Percentiles rank a stretch among this genome's conserved stretches.
Conservation (phyloP, 225 moss, liverwort and hornwort genomes). For the Lunularia cruciata region DNA sequence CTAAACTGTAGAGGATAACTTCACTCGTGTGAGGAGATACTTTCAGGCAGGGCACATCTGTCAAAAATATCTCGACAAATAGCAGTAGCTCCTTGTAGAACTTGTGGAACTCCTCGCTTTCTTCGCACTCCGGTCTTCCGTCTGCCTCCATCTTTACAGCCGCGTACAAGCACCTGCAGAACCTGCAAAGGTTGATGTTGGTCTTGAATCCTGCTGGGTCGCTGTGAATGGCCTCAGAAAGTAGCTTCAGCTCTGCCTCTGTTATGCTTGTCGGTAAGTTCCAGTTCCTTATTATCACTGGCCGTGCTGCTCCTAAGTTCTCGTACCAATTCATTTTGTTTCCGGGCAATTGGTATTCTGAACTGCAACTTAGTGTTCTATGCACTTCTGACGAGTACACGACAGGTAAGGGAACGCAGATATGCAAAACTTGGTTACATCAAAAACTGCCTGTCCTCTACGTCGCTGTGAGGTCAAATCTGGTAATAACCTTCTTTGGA, state of each 20-base stretch:
- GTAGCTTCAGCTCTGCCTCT: constrained; percentile 17
- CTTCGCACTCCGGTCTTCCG: constrained; percentile 18
- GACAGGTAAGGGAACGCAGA: too few relatives aligned
- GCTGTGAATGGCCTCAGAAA: constrained; percentile 6
- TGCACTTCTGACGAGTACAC: too few relatives aligned
- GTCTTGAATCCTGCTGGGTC: constrained; percentile 31
- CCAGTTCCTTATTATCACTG: constrained; percentile 26
- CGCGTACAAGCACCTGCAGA: constrained; percentile 45
- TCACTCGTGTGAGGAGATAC: constrained; percentile 30
- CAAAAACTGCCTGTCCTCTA: too few relatives aligned
- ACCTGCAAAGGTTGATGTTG: constrained; percentile 29
- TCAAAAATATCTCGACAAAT: constrained; percentile 32
- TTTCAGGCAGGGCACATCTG: constrained; percentile 39
- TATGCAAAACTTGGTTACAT: too few relatives aligned
- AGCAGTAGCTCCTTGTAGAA: constrained; percentile 28
- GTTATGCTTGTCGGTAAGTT: constrained; percentile 17
- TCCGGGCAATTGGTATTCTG: too few relatives aligned
- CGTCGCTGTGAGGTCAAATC: too few relatives aligned
- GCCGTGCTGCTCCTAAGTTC: constrained; percentile 35
- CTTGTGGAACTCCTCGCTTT: constrained; percentile 28
- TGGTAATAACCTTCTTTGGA: too few relatives aligned
- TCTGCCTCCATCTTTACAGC: constrained; percentile 40
- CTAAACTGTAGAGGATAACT: constrained; percentile 33
- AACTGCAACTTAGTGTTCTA: too few relatives aligned
- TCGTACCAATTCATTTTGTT: constrained; percentile 42